Base-by-base conservation (phyloP, 371 early-diverging fungal species). In the Circinella umbellata region DNA sequence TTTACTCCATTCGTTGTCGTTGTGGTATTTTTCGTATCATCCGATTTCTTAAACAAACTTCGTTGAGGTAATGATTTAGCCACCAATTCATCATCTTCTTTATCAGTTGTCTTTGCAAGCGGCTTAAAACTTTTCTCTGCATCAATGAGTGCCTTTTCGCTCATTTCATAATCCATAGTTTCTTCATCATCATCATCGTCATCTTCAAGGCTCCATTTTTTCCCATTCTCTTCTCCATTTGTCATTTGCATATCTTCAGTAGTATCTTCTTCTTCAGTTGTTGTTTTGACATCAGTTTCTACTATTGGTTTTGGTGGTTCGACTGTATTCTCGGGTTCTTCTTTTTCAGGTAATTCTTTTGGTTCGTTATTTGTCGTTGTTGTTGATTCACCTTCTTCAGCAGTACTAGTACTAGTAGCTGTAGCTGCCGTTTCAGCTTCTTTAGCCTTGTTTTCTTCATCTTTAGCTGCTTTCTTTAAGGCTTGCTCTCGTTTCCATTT, bases 401-500 rank as follows among this genome's bases (percentile, higher is more conserved):
- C 67, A 36, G 71, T 69, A 38, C 70, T 62, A 14, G 42, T 68
- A 9, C 36, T 6, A 35, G 70, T 69, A 34, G 71, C 61, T 18
- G 60, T 72, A 59, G 47, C 61, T 20, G 67, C 65, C 37, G 61
- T 57, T 15, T 55, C 47, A 4, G 48, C 74, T 35, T 68, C 63
- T 67, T 61, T 64, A 36, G 35, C 72, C 37, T 46, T 48, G 51
- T 61, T 73, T 57, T 69, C 67, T 62, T 68, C 69, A 20, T 79
- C 80, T 27, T 80, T 82, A 18, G 78, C 68, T 7, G 63, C 77
- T 69, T 87, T 83, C 14, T 78, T 82, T 4, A 85, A 86, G 65
- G 92, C 89, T 59, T 83, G 76, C 61, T 91, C 90, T 61, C 78
- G 77, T 66, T 87, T 74, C 91, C 93, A 92, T 73, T 90, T 85